A percentile compares a stretch with the other conserved stretches of the same genome.
phyloP scores from a whole-genome alignment of 2,329 filamentous ascomycete genomes.

The Fusarium sp. region DNA sequence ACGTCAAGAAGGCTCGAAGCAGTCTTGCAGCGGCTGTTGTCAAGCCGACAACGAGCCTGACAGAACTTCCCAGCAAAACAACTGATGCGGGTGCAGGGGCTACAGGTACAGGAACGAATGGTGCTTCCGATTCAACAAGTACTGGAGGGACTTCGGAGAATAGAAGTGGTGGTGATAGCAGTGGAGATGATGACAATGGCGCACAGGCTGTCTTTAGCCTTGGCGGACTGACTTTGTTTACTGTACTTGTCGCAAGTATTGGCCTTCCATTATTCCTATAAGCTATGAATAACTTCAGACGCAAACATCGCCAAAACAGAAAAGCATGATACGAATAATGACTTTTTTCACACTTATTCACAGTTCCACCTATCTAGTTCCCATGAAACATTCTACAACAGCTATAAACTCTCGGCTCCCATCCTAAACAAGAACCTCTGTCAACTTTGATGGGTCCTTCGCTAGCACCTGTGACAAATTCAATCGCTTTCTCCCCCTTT shows the following conservation, averaged over 20 bases:
- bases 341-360: too few species aligned
- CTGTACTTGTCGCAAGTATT: not conserved
- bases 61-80: constrained; percentile 12
- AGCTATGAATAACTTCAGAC: not conserved
- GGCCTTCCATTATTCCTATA: not conserved
- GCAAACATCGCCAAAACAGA: not conserved
- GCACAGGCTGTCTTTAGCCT: not conserved
- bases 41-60: constrained; percentile 34
- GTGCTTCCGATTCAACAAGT: not conserved
- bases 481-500: too few species aligned
- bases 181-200: not conserved
- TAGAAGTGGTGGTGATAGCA: not conserved
- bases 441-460: too few species aligned
- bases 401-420: too few species aligned
- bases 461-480: too few species aligned
- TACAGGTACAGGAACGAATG: constrained; percentile 50
- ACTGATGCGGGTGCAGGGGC: not conserved
- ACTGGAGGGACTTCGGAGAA: constrained; percentile 71
- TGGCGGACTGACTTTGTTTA: not conserved
- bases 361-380: too few species aligned
- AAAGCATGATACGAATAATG: too few species aligned
- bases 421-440: too few species aligned
- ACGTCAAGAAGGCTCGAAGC: constrained; percentile 20
- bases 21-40: constrained; percentile 30
- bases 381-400: too few species aligned